Evolutionary conservation across 2,329 filamentous ascomycete genomes (phyloP).

Genomic region (Pseudopithomyces maydicus): DNA sequence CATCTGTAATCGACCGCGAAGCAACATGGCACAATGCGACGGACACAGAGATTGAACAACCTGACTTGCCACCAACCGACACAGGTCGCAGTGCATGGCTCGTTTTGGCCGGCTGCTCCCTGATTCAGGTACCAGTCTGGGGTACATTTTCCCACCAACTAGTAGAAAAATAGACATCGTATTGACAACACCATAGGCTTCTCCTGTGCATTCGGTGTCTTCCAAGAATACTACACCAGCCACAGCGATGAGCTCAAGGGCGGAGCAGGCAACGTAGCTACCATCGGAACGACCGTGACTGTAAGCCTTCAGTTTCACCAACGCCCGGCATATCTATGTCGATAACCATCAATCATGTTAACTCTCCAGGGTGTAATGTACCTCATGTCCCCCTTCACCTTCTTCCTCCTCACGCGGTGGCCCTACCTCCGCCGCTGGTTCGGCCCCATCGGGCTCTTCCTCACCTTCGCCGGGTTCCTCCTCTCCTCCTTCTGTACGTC

Average conservation of each 20-base stretch:
- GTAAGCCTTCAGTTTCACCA: too few relatives aligned
- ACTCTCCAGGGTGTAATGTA: neutral
- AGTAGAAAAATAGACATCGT: neutral
- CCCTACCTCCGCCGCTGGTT: conserved; percentile 30
- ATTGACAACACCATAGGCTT: conserved; percentile 21
- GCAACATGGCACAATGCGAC: conserved; percentile 6
- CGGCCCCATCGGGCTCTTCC: conserved; percentile 34
- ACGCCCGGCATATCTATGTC: too few relatives aligned
- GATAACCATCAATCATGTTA: too few relatives aligned
- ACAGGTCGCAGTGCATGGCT: conserved; percentile 28
- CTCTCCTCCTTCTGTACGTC: conserved; percentile 33
- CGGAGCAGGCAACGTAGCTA: conserved; percentile 14
- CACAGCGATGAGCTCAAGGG: conserved; percentile 17
- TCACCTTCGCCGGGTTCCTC: conserved; percentile 24
- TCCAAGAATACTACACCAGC: conserved; percentile 27
- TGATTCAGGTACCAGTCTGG: conserved; percentile 31
- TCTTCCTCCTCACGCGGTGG: neutral
- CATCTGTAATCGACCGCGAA: neutral
- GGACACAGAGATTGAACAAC: conserved; percentile 21
- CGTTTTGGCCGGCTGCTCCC: conserved; percentile 24
- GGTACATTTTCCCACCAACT: conserved; percentile 14
- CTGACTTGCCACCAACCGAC: conserved; percentile 19
- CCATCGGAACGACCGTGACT: conserved; percentile 25
- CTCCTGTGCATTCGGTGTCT: conserved; percentile 25
- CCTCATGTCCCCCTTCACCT: neutral